Percentiles rank a stretch among this genome's conserved stretches.
Conservation (phyloP, 495 filamentous ascomycete species). For the Venustampulla echinocandica region DNA sequence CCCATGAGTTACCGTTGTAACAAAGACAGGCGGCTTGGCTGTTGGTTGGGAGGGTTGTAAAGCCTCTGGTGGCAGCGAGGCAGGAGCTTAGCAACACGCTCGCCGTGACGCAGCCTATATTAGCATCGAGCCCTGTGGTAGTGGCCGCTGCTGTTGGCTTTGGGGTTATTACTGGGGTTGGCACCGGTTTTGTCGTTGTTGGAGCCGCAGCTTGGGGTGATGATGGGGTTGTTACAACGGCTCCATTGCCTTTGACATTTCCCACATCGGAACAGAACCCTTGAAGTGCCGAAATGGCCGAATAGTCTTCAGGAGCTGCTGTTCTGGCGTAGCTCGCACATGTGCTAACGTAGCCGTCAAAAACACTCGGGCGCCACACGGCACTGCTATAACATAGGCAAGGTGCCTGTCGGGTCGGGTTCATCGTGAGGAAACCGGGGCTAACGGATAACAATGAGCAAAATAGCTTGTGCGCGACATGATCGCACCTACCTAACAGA, state of each 20-base stretch:
- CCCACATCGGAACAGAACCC: constrained; percentile 5
- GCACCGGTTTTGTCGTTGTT: background rate
- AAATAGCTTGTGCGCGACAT: no score
- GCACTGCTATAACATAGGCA: constrained; percentile 8
- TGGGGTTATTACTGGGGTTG: background rate
- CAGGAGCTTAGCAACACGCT: background rate
- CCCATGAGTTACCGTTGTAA: constrained; percentile 9
- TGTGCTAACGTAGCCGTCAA: constrained; percentile 4
- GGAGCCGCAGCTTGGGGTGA: constrained; percentile 3
- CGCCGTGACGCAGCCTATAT: background rate
- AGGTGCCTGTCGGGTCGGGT: background rate
- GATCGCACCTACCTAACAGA: no score
- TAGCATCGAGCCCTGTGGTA: background rate
- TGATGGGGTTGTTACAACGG: background rate
- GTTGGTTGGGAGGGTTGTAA: background rate
- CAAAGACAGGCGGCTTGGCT: constrained; percentile 13
- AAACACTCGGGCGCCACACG: constrained; percentile 7
- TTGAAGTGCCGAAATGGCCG: background rate
- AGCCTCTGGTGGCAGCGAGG: background rate
- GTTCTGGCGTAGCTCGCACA: background rate
- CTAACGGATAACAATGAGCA: no score
- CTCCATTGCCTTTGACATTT: background rate
- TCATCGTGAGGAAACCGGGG: background rate
- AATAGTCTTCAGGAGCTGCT: background rate
- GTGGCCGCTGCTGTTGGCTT: background rate